Percentiles rank a stretch among this genome's conserved stretches.
Evolutionary conservation across 1,284 basidiomycete species (phyloP).

Genomic region (Gomphus sp.): DNA sequence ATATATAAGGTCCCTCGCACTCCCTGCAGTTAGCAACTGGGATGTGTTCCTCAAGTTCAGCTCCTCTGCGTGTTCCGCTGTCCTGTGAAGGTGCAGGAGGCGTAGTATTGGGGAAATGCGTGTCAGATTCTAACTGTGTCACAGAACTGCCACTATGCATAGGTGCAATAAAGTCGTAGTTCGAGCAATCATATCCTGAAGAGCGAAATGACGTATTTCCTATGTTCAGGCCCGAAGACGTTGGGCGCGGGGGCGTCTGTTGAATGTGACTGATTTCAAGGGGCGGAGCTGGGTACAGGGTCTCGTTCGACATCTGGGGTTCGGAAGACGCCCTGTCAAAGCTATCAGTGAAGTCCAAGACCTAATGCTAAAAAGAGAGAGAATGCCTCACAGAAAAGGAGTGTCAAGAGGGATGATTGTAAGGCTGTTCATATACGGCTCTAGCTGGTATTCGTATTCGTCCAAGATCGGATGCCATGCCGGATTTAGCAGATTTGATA

Average conservation of each 20-base stretch:
- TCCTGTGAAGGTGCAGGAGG: background rate
- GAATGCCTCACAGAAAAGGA: background rate
- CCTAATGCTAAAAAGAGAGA: background rate
- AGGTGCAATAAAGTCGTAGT: background rate
- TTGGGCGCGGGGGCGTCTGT: background rate
- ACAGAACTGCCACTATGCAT: background rate
- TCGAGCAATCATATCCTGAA: background rate
- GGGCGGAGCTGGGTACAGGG: background rate
- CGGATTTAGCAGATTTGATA: background rate
- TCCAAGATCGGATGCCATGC: slow-evolving; percentile 1
- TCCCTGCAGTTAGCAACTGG: background rate
- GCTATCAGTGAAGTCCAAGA: background rate
- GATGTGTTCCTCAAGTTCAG: background rate
- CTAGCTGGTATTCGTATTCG: background rate
- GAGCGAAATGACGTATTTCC: background rate
- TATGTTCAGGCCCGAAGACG: background rate
- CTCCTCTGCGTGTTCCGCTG: background rate
- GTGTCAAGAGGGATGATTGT: background rate
- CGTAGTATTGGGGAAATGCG: background rate
- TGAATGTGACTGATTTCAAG: background rate
- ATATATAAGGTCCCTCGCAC: background rate
- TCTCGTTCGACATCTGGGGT: background rate
- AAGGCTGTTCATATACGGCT: background rate
- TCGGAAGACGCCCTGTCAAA: background rate
- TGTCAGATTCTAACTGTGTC: background rate